Base-by-base conservation (phyloP, 257 asterid genomes). In the Solanum ahanhuiri region DNA sequence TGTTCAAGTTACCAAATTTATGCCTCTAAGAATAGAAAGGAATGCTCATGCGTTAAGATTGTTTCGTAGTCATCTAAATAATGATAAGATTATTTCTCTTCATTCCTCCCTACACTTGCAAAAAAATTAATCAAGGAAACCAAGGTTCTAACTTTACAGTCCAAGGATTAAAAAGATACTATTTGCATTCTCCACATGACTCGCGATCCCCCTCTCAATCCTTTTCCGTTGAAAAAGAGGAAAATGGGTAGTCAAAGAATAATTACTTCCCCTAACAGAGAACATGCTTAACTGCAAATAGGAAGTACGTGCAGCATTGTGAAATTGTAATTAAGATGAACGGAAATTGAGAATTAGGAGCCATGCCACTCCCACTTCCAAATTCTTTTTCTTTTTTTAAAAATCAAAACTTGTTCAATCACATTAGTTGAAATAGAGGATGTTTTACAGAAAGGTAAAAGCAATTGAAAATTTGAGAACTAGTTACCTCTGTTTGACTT, bases 401-500 rank as follows among this genome's bases (percentile, higher is more conserved):
- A 14, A 48, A 15, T 15, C 20, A 51, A 51, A 14, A 23, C n/a
- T 3, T 45, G 41, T 45, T 79, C 84, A 45, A 17, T 45, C 66
- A 15, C 39, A 15, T 79, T 45, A 0, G 8, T 17, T 25, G 2
- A 43, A 45, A 17, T 79, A 28, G 41, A 77, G 83, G 23, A 4
- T 14, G 14, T 7, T 23, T 43, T 4, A 17, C 64, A 79, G 41
- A 28, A 77, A 79, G 41, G 84, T 79, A 28, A 79, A 45, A 45
- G 66, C 25, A 79, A 28, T 28, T 28, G 41, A 45, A 45, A 28
- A 4, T 79, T 25, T 45, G 41, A 45, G 84, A 79, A 28, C 25
- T 79, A 51, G 31, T 85, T 84, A 95, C 99, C 99, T 97, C 96
- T 89, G 88, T 95, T 92, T 18, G 99, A 94, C 90, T 95, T 95